Conservation (phyloP, 495 filamentous ascomycete species). For the Terfezia claveryi region DNA sequence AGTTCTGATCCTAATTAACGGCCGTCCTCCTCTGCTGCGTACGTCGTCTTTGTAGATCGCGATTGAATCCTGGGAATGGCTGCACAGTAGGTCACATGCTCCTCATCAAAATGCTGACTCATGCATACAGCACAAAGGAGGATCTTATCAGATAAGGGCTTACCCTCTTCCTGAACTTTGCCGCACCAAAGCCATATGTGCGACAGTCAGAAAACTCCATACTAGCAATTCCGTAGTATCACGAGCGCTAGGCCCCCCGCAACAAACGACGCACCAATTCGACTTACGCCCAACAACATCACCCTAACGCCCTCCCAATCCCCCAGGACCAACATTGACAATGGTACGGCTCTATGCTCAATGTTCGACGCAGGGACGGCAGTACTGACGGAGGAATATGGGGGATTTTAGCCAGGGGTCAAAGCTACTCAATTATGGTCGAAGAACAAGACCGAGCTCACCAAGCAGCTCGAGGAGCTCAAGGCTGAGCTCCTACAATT, state of each 20-base stretch:
- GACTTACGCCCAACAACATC: too few relatives aligned
- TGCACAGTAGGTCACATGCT: too few relatives aligned
- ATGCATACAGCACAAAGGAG: too few relatives aligned
- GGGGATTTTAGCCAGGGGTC: slow-evolving; percentile 29
- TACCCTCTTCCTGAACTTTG: not conserved
- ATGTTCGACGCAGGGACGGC: slow-evolving; percentile 1
- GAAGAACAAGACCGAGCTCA: slow-evolving; percentile 95
- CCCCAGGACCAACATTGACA: slow-evolving; percentile 22
- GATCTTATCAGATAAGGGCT: too few relatives aligned
- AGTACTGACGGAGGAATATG: slow-evolving; percentile 8
- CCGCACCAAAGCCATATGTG: slow-evolving; percentile 8
- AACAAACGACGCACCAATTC: slow-evolving; percentile 9
- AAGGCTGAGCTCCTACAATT: slow-evolving; percentile 86
- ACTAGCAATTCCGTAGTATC: slow-evolving; percentile 17
- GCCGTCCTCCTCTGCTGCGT: too few relatives aligned
- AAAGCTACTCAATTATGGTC: slow-evolving; percentile 89
- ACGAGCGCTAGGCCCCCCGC: slow-evolving; percentile 11
- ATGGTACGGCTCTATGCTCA: slow-evolving; percentile 25
- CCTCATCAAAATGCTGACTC: too few relatives aligned
- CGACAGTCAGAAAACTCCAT: slow-evolving; percentile 13
- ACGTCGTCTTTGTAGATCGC: too few relatives aligned
- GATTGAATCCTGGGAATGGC: too few relatives aligned
- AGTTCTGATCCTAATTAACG: too few relatives aligned
- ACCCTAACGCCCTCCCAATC: slow-evolving; percentile 9
- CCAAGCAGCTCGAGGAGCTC: slow-evolving; percentile 76